These are phyloP conservation scores for Theileria sp. DNA, from an alignment of 169 alveolate genomes.

Conservation along the genomic window DNA sequence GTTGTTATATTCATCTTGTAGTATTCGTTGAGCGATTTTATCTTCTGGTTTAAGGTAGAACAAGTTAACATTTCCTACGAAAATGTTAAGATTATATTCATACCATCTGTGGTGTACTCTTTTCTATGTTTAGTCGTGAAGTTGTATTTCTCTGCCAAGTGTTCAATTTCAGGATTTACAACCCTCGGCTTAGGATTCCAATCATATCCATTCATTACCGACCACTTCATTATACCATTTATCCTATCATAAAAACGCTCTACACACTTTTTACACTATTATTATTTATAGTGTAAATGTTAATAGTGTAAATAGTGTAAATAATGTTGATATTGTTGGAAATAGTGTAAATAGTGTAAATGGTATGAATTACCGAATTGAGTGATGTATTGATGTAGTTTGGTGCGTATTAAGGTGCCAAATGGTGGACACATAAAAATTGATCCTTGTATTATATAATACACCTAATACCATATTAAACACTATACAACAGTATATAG, in stretches of 20 bases:
- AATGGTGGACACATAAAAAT: slow-evolving; percentile 65
- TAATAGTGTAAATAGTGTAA: too few species aligned
- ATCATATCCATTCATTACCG: slow-evolving; percentile 45
- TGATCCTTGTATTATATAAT: slow-evolving; percentile 64
- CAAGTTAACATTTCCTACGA: slow-evolving; percentile 38
- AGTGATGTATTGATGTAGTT: slow-evolving; percentile 46
- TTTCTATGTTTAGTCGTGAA: slow-evolving; percentile 21
- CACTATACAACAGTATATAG: too few species aligned
- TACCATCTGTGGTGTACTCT: slow-evolving; percentile 45
- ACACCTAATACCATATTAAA: slow-evolving; percentile 18
- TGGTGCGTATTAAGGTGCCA: slow-evolving; percentile 52
- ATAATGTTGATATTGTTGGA: too few species aligned
- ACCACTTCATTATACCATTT: slow-evolving; percentile 56
- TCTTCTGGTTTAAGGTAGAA: slow-evolving; percentile 56
- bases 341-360: too few species aligned
- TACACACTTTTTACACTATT: not conserved
- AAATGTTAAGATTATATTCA: not conserved
- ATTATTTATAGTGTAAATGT: too few species aligned
- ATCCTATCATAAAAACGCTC: slow-evolving; percentile 50
- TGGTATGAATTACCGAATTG: slow-evolving; percentile 36
- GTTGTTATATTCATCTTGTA: slow-evolving; percentile 30
- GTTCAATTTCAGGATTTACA: slow-evolving; percentile 43
- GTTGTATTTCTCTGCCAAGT: slow-evolving; percentile 38
- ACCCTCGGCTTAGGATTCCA: slow-evolving; percentile 59
- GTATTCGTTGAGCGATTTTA: slow-evolving; percentile 25